Conservation (phyloP, 768 basidiomycete genomes). For the Artomyces pyxidatus region DNA sequence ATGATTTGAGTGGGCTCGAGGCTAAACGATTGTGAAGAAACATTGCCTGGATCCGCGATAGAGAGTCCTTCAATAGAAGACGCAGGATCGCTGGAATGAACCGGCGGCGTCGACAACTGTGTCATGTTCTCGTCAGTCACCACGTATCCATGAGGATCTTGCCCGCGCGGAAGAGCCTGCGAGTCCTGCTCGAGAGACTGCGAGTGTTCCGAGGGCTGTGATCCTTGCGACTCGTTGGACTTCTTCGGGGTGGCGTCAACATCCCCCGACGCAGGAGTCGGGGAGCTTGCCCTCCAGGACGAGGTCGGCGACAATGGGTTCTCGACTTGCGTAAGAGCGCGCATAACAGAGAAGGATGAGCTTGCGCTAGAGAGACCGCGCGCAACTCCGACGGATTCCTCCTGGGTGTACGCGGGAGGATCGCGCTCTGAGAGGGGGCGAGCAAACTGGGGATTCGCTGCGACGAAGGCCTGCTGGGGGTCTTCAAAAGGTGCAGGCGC, state of each 20-base stretch:
- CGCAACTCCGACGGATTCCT: conserved; percentile 7
- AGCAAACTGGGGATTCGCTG: conserved; percentile 42
- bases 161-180: no score
- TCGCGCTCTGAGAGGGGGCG: conserved; percentile 52
- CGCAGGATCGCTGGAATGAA: not conserved
- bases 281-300: not conserved
- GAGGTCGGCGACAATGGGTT: not conserved
- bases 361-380: not conserved
- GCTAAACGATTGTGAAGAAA: no score
- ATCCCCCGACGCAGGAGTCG: not conserved
- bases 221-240: not conserved
- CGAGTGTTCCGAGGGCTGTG: not conserved
- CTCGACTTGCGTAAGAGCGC: conserved; percentile 3
- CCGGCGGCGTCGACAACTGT: conserved; percentile 3
- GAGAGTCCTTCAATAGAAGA: not conserved
- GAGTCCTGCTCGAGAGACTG: not conserved
- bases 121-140: not conserved
- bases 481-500: conserved; percentile 37
- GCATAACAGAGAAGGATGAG: not conserved
- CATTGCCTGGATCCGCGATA: not conserved
- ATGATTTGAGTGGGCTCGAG: no score
- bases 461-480: conserved; percentile 37
- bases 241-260: not conserved
- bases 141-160: no score
- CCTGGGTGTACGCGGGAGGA: conserved; percentile 21